A percentile compares a stretch with the other conserved stretches of the same genome.
Evolutionary conservation across 1,284 basidiomycete genomes (phyloP).

Genomic region (Omphalotus olearius): DNA sequence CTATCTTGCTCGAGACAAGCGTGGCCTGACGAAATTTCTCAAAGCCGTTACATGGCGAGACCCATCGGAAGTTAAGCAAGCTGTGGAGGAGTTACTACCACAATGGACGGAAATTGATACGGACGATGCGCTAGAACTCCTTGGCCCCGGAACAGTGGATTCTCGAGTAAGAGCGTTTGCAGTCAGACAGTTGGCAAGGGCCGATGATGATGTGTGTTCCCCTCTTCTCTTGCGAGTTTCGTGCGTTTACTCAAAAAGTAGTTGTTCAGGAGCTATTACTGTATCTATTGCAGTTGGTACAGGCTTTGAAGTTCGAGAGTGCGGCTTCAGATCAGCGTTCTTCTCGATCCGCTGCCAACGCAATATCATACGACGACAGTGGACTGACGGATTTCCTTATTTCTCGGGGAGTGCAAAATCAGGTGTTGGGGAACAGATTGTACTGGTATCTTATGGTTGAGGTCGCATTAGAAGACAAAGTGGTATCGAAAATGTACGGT

Average conservation of each 20-base stretch:
- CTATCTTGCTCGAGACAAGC: constrained; percentile 87
- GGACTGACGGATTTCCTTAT: constrained; percentile 91
- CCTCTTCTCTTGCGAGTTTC: constrained; percentile 1
- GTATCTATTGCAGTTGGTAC: constrained; percentile 94
- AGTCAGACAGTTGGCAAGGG: constrained; percentile 84
- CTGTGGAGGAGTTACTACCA: constrained; percentile 92
- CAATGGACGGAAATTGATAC: constrained; percentile 98
- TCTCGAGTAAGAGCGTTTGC: constrained; percentile 92
- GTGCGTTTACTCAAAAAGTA: constrained; percentile 6
- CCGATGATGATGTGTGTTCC: constrained; percentile 85
- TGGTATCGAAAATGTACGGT: constrained; percentile 89
- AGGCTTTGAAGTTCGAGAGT: constrained; percentile 94
- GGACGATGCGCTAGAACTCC: constrained; percentile 92
- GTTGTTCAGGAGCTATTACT: constrained; percentile 76
- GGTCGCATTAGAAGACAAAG: constrained; percentile 72
- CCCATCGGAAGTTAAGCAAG: constrained; percentile 93
- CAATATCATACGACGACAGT: constrained; percentile 78
- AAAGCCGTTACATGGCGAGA: constrained; percentile 99
- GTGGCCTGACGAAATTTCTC: constrained; percentile 94
- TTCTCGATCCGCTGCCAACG: constrained; percentile 61
- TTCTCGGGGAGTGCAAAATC: constrained; percentile 77
- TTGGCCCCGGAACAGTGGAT: constrained; percentile 90
- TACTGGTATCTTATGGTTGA: constrained; percentile 99
- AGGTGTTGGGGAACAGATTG: constrained; percentile 84
- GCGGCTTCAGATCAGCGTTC: constrained; percentile 68